Conservation (phyloP, 2,329 filamentous ascomycete species). For the Apiospora sp. region DNA sequence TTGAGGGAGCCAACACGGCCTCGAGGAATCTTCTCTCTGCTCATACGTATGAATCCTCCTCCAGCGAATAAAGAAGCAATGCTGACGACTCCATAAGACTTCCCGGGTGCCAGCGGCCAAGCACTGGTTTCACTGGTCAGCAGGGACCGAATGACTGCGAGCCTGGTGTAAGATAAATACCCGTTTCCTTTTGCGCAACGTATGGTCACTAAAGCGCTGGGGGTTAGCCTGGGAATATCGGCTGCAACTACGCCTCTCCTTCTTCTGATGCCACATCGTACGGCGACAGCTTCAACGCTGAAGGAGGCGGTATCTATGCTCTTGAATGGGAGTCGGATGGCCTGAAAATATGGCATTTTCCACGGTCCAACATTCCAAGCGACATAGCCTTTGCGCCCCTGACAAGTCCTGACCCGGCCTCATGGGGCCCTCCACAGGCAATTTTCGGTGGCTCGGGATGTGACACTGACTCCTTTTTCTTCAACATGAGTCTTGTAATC, state of each 20-base stretch:
- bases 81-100: constrained; percentile 4
- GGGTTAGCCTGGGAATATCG: constrained; percentile 53
- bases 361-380: constrained; percentile 67
- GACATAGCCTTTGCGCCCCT: constrained; percentile 63
- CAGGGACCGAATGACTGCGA: constrained; percentile 38
- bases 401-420: constrained; percentile 65
- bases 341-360: constrained; percentile 82
- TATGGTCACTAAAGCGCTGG: not conserved
- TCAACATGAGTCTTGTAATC: constrained; percentile 74
- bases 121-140: constrained; percentile 36
- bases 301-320: constrained; percentile 73
- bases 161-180: constrained; percentile 32
- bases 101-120: constrained; percentile 35
- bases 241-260: constrained; percentile 54
- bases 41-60: constrained; percentile 55
- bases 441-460: constrained; percentile 72
- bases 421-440: constrained; percentile 75
- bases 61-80: constrained; percentile 31
- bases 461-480: constrained; percentile 71
- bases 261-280: constrained; percentile 56
- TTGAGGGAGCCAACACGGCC: constrained; percentile 73
- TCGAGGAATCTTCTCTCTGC: constrained; percentile 67
- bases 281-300: constrained; percentile 72
- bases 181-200: not conserved
- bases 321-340: constrained; percentile 73